Base-by-base conservation (phyloP, 208 protist genomes). In the Crithidia brevicula region DNA sequence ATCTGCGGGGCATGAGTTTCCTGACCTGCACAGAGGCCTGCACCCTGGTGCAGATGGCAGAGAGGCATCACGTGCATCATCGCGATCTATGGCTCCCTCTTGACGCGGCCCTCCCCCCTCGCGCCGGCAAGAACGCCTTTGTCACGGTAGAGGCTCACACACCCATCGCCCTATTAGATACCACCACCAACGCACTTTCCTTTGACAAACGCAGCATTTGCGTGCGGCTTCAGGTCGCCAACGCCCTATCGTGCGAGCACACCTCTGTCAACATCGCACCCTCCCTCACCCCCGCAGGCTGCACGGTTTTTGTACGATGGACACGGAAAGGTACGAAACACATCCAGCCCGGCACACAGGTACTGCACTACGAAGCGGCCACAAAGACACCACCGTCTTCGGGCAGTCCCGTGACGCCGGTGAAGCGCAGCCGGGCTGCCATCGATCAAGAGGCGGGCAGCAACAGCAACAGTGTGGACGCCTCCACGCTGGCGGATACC, bases 71-170 rank as follows among this genome's bases (percentile, higher is more conserved):
- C 4, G 63, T 89, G 9, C 42, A 40, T 18, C 20, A 73, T 20
- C 33, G 47, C 5, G 68, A 86, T 73, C 42, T 92, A 8, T 95
- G 89, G 86, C 65, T 92, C 7, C 86, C 89, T 0, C 50, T 95
- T 3, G 18, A 49, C 11, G 56, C 77, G 16, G 59, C 73, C 4
- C 60, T 67, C 2, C 34, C 74, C 7, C 18, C 52, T 5, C 69
- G 74, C 25, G 62, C 36, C 43, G 68, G 67, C 25, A 36, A 52
- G 16, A 72, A 33, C n/a, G 78, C 66, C 3, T 56, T 56, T 11
- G 67, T 92, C 25, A 40, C 20, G 0, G 63, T 95, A 4, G 64
- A 70, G 4, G 72, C 78, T 18, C 27, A 9, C 23, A 86, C 76
- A 0, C 61, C 86, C 23, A 51, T 89, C 10, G 73, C 79, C 9